A percentile compares a stretch with the other conserved stretches of the same genome.
Evolutionary conservation across 371 early-diverging fungal species (phyloP).

Genomic region (Lichtheimia corymbifera): DNA sequence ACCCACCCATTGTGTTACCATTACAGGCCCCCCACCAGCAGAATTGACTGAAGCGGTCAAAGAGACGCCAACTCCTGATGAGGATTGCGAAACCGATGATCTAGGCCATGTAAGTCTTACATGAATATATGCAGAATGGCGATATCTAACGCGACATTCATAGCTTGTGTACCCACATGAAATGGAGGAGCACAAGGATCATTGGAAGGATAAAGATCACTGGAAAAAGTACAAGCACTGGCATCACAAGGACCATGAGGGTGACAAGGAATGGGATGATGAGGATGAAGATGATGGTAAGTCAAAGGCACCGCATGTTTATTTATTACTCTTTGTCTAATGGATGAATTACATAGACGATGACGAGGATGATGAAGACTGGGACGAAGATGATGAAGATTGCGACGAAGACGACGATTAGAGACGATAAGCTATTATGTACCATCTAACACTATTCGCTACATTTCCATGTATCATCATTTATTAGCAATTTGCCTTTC

Average conservation of each 20-base stretch:
- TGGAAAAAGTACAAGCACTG: neutral
- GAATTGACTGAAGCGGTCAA: neutral
- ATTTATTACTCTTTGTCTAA: neutral
- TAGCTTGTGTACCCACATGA: slow-evolving; percentile 1
- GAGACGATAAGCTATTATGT: neutral
- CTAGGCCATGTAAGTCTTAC: too few relatives aligned
- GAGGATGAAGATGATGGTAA: neutral
- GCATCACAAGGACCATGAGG: neutral
- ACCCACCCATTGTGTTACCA: neutral
- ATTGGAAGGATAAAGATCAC: slow-evolving; percentile 4
- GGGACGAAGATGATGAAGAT: slow-evolving; percentile 4
- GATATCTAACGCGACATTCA: neutral
- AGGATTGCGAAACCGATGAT: too few relatives aligned
- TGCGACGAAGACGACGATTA: neutral
- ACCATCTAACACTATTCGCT: neutral
- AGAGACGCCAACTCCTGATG: neutral
- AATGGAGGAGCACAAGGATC: slow-evolving; percentile 1
- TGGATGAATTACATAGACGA: neutral
- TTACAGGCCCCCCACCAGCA: neutral
- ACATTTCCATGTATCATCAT: neutral
- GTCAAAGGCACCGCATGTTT: neutral
- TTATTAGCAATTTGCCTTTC: neutral
- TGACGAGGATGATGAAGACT: neutral
- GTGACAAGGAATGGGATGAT: neutral
- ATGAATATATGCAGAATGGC: neutral